Conservation (phyloP, 148 eudicot genomes). For the Heliamphora exappendiculata region DNA sequence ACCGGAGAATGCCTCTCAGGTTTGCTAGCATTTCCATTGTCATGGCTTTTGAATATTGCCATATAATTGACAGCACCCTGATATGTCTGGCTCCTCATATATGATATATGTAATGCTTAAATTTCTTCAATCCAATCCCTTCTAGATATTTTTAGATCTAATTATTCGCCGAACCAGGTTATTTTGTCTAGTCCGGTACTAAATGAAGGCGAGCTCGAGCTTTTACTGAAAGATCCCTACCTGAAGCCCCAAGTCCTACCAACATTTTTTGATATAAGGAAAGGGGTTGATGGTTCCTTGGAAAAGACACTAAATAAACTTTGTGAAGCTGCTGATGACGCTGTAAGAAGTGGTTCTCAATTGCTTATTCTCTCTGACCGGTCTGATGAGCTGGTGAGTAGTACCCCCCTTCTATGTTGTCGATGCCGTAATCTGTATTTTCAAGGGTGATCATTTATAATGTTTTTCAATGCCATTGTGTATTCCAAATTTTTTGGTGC, state of each 20-base stretch:
- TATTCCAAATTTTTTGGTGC: conserved; percentile 1
- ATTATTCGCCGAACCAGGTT: conserved; percentile 47
- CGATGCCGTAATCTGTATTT: neutral
- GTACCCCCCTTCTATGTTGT: neutral
- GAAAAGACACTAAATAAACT: conserved; percentile 66
- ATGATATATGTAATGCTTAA: neutral
- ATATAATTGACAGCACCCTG: neutral
- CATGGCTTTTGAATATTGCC: neutral
- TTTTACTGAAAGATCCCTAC: conserved; percentile 60
- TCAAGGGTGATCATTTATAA: neutral
- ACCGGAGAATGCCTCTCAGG: conserved; percentile 98
- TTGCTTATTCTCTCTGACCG: conserved; percentile 92
- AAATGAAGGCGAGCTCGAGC: conserved; percentile 88
- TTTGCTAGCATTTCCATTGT: conserved; percentile 20
- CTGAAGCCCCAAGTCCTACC: conserved; percentile 75
- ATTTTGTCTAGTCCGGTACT: conserved; percentile 79
- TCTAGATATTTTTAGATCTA: neutral
- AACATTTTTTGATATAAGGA: conserved; percentile 79
- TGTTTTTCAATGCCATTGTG: neutral
- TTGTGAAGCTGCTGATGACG: conserved; percentile 99
- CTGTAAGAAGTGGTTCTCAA: conserved; percentile 96
- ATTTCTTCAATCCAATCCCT: neutral
- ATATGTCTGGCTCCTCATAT: neutral
- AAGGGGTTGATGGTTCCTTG: conserved; percentile 90
- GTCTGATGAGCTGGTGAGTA: conserved; percentile 78